Base-by-base conservation (phyloP, 805 yeast species). In the Pichia eremophila region DNA sequence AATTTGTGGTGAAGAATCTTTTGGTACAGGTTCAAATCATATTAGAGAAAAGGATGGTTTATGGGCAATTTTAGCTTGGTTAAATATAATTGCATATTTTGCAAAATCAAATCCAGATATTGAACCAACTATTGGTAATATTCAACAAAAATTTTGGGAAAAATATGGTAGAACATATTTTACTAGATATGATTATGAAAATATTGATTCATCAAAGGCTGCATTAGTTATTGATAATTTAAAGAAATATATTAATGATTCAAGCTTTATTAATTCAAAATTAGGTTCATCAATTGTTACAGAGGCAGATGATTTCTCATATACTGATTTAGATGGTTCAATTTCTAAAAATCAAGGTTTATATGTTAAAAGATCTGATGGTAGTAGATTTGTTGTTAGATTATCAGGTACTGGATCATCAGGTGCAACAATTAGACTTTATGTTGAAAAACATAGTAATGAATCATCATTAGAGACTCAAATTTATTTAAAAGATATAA, bases 31-130 rank as follows among this genome's bases (percentile, higher is more conserved):
- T 41, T 89, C 97, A 18, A 85, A 91, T 70, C 99, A 91, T 63
- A 85, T 93, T 55, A 84, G 99, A 65, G 99, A 91, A 67, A 91
- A 91, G 67, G 99, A 91, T 68, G 99, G 99, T 51, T 68, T 91
- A 51, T 91, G 99, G 99, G 98, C 98, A 36, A 79, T 91, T 60
- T 78, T 88, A 52, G 98, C 98, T 7, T 91, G 99, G 99, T 77
- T 93, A 62, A 93, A 93, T 61, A 88, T 91, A 47, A 75, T 91
- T 60, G 98, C 97, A 25, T 87, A 83, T 41, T 89, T 84, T 64
- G 79, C 80, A 59, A 56, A 66, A 52, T 62, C 69, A 45, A 73
- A 81, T 60, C 84, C 87, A 44, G 48, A 50, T 25, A 17, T 51
- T 5, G 71, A 70, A 35, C 66, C 72, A 41, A 77, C 93, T 29